phyloP scores from a whole-genome alignment of 306 rosid species.

The Astragalus glycyphyllos region DNA sequence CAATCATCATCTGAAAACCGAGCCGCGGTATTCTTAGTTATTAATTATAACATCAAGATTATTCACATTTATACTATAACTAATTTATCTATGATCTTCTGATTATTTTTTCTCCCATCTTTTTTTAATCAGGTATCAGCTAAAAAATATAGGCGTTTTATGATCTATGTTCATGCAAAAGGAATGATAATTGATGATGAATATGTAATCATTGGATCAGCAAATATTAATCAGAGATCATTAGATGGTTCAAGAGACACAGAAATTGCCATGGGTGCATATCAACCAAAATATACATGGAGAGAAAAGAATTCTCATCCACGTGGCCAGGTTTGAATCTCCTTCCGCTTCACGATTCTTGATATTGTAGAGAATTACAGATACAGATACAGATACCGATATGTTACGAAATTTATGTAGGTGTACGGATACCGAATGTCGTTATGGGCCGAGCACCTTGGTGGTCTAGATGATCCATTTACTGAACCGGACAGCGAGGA shows the following conservation, averaged over 20 bases:
- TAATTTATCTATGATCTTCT: no score
- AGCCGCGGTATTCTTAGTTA: conserved; percentile 47
- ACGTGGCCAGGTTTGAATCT: conserved; percentile 64
- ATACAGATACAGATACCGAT: no score
- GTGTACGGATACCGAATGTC: conserved; percentile 80
- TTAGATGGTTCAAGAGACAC: conserved; percentile 85
- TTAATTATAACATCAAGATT: no score
- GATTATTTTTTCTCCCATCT: background rate
- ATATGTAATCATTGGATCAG: conserved; percentile 72
- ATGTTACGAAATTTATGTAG: conserved; percentile 33
- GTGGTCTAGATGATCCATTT: conserved; percentile 47
- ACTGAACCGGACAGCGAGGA: conserved; percentile 54
- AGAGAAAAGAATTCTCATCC: conserved; percentile 60
- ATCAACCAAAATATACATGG: conserved; percentile 72
- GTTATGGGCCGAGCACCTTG: conserved; percentile 73
- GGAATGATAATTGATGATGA: conserved; percentile 79
- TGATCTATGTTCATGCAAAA: conserved; percentile 80
- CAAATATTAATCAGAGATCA: conserved; percentile 82
- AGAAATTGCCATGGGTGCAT: conserved; percentile 83
- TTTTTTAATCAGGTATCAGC: conserved; percentile 53
- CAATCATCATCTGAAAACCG: conserved; percentile 54
- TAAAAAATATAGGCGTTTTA: conserved; percentile 63
- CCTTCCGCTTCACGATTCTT: no score
- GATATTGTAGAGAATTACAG: no score
- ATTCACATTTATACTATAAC: no score